Evolutionary conservation across 2,329 filamentous ascomycete species (phyloP).

Genomic region (Podosphaera leucotricha): DNA sequence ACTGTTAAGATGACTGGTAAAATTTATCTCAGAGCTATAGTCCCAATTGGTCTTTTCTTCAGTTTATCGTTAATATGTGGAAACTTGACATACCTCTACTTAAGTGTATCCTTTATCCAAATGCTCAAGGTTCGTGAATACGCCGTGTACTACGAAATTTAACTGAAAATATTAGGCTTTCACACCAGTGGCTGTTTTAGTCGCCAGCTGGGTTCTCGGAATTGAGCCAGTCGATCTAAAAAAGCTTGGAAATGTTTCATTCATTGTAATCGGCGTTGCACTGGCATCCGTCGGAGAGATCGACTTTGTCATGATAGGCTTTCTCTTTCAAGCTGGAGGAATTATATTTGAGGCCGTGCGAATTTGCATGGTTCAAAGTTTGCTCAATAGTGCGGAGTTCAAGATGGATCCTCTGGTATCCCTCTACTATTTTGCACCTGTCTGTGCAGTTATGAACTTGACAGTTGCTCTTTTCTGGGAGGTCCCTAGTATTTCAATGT

Average conservation of each 20-base stretch:
- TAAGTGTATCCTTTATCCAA: slow-evolving; percentile 92
- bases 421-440: slow-evolving; percentile 72
- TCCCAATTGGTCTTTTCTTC: slow-evolving; percentile 91
- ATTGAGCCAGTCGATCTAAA: slow-evolving; percentile 57
- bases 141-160: background rate
- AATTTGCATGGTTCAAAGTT: slow-evolving; percentile 62
- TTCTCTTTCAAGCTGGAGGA: slow-evolving; percentile 56
- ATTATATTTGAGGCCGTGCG: slow-evolving; percentile 65
- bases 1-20: slow-evolving; percentile 91
- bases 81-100: slow-evolving; percentile 85
- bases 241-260: slow-evolving; percentile 76
- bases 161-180: slow-evolving; percentile 38
- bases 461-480: slow-evolving; percentile 51
- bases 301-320: slow-evolving; percentile 62
- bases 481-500: slow-evolving; percentile 42
- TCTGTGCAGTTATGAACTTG: slow-evolving; percentile 65
- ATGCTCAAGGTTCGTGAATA: slow-evolving; percentile 64
- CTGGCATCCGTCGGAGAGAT: slow-evolving; percentile 93
- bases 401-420: slow-evolving; percentile 84
- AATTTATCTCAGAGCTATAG: slow-evolving; percentile 78
- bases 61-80: slow-evolving; percentile 88
- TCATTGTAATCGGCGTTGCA: slow-evolving; percentile 85
- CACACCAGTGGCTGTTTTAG: slow-evolving; percentile 75
- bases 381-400: slow-evolving; percentile 62
- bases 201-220: slow-evolving; percentile 73